Conservation (phyloP, 2,329 filamentous ascomycete species). For the Leptographium flavum region DNA sequence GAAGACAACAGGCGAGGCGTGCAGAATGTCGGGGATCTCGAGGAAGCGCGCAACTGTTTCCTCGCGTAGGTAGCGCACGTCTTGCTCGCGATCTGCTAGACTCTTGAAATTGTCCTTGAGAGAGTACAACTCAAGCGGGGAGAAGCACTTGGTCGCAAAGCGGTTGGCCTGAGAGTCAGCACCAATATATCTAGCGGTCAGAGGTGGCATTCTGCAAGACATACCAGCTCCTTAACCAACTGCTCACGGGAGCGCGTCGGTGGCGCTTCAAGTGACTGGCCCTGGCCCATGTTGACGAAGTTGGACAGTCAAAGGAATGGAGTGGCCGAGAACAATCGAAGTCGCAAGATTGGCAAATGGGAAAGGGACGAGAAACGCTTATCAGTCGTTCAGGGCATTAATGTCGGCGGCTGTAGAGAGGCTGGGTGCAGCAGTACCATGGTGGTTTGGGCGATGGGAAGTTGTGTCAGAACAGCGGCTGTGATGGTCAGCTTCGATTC, state of each 20-base stretch:
- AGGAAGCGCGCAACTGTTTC: conserved; percentile 58
- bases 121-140: conserved; percentile 56
- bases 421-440: background rate
- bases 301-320: too few relatives aligned
- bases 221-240: conserved; percentile 36
- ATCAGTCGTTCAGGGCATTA: too few relatives aligned
- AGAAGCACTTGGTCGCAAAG: conserved; percentile 59
- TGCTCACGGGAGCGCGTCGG: conserved; percentile 34
- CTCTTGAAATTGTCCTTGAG: conserved; percentile 59
- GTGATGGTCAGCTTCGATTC: background rate
- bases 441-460: background rate
- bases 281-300: conserved; percentile 31
- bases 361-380: too few relatives aligned
- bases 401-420: too few relatives aligned
- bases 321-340: too few relatives aligned
- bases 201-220: conserved; percentile 8
- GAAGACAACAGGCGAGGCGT: conserved; percentile 53
- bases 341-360: too few relatives aligned
- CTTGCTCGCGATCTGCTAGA: conserved; percentile 50
- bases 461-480: too few relatives aligned
- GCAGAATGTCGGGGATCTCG: conserved; percentile 56
- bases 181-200: background rate
- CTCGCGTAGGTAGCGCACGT: conserved; percentile 52
- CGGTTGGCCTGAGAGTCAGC: conserved; percentile 32
- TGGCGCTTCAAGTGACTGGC: conserved; percentile 30